These are phyloP conservation scores for Sclerotiophoma versabilis DNA, from an alignment of 2,329 filamentous ascomycete species.

Conservation along the genomic window DNA sequence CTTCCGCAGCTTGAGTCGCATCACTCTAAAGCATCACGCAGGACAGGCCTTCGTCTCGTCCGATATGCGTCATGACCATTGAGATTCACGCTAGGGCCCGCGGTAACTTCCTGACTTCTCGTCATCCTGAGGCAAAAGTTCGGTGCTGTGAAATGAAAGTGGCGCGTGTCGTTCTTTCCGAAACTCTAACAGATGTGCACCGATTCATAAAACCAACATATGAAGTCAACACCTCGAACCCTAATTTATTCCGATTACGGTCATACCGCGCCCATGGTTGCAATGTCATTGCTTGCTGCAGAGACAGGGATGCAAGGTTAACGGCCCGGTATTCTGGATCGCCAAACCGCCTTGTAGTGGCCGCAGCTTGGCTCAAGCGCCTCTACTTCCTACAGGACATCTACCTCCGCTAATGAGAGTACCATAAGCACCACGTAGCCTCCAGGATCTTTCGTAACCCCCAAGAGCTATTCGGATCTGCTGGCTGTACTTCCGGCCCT, in stretches of 20 bases:
- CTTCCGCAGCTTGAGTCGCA: conserved; percentile 32
- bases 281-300: conserved; percentile 6
- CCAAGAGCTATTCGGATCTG: conserved; percentile 22
- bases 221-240: background rate
- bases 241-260: conserved; percentile 3
- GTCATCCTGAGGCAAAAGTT: conserved; percentile 13
- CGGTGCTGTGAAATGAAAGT: conserved; percentile 16
- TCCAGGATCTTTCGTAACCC: conserved; percentile 25
- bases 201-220: background rate
- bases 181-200: conserved; percentile 2
- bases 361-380: conserved; percentile 28
- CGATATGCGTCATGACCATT: conserved; percentile 33
- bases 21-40: conserved; percentile 25
- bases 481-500: conserved; percentile 28
- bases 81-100: conserved; percentile 20
- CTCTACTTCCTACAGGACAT: conserved; percentile 28
- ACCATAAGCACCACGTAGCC: conserved; percentile 35
- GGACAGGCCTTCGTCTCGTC: conserved; percentile 21
- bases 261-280: conserved; percentile 10
- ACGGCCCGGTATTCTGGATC: conserved; percentile 36
- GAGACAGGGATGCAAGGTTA: conserved; percentile 26
- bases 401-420: conserved; percentile 46
- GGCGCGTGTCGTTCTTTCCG: conserved; percentile 8
- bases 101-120: conserved; percentile 24
- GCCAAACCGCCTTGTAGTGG: conserved; percentile 28